Conservation (phyloP, 352 stramenopile genomes). For the Globisporangium rhizosaccharum region DNA sequence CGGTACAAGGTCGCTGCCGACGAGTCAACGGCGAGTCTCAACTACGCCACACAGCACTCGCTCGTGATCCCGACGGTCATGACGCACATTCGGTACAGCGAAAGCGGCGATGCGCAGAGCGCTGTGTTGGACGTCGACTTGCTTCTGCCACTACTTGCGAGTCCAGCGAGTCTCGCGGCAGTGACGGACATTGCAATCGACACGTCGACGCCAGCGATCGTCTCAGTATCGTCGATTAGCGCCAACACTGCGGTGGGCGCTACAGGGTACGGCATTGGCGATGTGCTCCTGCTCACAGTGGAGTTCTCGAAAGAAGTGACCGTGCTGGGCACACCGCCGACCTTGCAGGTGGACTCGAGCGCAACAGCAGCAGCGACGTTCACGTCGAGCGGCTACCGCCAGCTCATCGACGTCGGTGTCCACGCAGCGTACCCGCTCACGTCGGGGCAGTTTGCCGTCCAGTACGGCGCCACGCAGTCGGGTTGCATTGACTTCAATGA, state of each 20-base stretch:
- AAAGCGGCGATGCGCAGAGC: background rate
- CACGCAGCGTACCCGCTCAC: constrained; percentile 39
- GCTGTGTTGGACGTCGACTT: constrained; percentile 28
- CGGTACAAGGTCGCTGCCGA: constrained; percentile 53
- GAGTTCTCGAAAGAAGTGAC: constrained; percentile 53
- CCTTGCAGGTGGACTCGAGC: constrained; percentile 42
- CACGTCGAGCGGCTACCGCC: constrained; percentile 43
- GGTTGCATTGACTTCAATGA: constrained; percentile 55
- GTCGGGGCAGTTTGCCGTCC: constrained; percentile 58
- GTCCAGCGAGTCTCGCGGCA: constrained; percentile 24
- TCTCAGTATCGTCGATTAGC: constrained; percentile 41
- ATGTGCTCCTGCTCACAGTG: constrained; percentile 65
- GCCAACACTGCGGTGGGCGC: constrained; percentile 21
- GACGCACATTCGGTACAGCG: constrained; percentile 7
- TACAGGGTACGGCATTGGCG: constrained; percentile 52
- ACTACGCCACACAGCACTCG: constrained; percentile 45
- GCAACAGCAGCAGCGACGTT: constrained; percentile 32
- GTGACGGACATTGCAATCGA: constrained; percentile 32
- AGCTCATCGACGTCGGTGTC: constrained; percentile 65
- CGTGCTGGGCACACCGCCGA: constrained; percentile 31
- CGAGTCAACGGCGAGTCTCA: constrained; percentile 33
- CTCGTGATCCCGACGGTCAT: constrained; percentile 23
- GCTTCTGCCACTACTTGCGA: constrained; percentile 24
- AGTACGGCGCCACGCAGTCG: constrained; percentile 30
- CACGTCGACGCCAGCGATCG: constrained; percentile 29